Conservation (phyloP, 352 stramenopile species). For the Phytophthora melonis region DNA sequence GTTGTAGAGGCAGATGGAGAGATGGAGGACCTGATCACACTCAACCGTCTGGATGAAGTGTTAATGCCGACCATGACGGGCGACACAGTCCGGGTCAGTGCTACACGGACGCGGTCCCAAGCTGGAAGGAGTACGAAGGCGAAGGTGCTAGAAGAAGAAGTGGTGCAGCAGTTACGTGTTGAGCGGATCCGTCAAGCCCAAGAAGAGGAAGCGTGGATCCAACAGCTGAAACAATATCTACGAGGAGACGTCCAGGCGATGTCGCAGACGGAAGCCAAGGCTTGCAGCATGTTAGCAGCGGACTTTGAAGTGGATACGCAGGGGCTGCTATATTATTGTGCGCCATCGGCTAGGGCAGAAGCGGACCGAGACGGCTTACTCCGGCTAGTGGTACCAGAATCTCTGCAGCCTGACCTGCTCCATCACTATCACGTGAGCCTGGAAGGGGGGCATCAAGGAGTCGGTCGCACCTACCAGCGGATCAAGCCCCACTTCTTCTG, state of each 20-base stretch:
- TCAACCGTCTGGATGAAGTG: too few relatives aligned
- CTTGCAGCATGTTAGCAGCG: neutral
- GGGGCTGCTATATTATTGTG: neutral
- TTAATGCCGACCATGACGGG: neutral
- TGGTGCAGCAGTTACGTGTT: neutral
- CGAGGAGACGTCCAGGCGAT: neutral
- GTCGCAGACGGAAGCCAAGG: neutral
- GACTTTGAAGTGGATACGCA: too few relatives aligned
- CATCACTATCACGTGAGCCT: constrained; percentile 1
- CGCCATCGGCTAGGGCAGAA: neutral
- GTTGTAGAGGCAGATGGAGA: too few relatives aligned
- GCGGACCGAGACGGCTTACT: neutral
- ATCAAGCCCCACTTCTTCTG: neutral
- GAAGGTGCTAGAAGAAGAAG: neutral
- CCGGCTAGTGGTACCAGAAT: neutral
- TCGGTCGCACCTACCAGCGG: constrained; percentile 1
- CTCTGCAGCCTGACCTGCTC: neutral
- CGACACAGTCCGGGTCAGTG: too few relatives aligned
- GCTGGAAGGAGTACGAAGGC: neutral
- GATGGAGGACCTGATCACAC: too few relatives aligned
- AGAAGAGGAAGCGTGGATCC: constrained; percentile 11
- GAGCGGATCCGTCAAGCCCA: neutral
- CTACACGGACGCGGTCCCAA: too few relatives aligned
- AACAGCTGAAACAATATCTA: neutral
- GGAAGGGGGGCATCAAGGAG: constrained; percentile 6